Conservation (phyloP, 1,284 basidiomycete genomes). For the Ganoderma boninense region DNA sequence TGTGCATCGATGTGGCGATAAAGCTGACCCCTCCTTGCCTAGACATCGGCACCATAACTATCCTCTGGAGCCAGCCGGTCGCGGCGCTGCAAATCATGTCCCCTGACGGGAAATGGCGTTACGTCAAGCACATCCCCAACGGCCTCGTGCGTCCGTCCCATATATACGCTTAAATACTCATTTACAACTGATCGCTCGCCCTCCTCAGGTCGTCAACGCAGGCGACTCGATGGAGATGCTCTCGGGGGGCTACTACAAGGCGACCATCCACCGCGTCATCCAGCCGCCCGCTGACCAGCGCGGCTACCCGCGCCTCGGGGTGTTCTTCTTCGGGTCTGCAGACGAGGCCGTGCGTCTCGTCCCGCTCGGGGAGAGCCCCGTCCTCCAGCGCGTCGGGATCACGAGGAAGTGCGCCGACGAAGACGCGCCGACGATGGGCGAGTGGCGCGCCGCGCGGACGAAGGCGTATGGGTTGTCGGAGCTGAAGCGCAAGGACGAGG, state of each 20-base stretch:
- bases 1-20: neutral
- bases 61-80: slow-evolving; percentile 68
- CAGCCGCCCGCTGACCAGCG: slow-evolving; percentile 59
- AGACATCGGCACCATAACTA: slow-evolving; percentile 65
- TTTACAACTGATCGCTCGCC: neutral
- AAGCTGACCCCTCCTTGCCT: neutral
- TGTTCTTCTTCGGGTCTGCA: slow-evolving; percentile 56
- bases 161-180: neutral
- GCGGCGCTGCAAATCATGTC: slow-evolving; percentile 64
- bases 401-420: slow-evolving; percentile 42
- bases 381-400: slow-evolving; percentile 46
- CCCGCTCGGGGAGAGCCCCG: slow-evolving; percentile 49
- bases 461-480: slow-evolving; percentile 44
- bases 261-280: slow-evolving; percentile 49
- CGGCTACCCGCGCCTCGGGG: slow-evolving; percentile 54
- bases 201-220: slow-evolving; percentile 56
- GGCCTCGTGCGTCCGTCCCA: slow-evolving; percentile 51
- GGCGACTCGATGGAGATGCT: slow-evolving; percentile 68
- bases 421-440: slow-evolving; percentile 46
- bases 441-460: slow-evolving; percentile 48
- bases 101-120: slow-evolving; percentile 62
- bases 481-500: slow-evolving; percentile 44
- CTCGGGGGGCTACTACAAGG: slow-evolving; percentile 57
- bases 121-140: slow-evolving; percentile 66
- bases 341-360: slow-evolving; percentile 44